A percentile compares a stretch with the other conserved stretches of the same genome.
phyloP scores from a whole-genome alignment of 257 asterid genomes.

The Jacaranda copaia region DNA sequence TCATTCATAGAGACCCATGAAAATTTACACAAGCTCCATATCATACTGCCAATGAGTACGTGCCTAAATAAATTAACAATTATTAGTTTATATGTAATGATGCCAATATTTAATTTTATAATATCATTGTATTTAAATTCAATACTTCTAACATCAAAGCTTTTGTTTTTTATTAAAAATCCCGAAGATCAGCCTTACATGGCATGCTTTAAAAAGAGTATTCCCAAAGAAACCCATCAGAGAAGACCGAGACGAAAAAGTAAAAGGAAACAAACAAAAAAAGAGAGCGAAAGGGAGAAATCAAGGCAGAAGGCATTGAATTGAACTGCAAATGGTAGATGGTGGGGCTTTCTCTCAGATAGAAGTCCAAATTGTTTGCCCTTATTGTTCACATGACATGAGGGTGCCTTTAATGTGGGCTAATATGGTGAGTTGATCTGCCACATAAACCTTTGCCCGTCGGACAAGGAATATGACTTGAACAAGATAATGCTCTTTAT shows the following conservation, averaged over 20 bases:
- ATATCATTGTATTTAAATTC: no score
- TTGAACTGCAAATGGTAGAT: conserved; percentile 7
- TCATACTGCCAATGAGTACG: no score
- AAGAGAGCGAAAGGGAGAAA: not conserved
- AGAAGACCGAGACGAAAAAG: not conserved
- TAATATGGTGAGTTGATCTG: not conserved
- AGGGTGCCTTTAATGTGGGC: not conserved
- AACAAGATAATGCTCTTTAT: not conserved
- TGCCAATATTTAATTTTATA: no score
- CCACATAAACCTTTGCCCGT: not conserved
- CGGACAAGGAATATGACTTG: not conserved
- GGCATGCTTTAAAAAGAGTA: no score
- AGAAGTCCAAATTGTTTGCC: not conserved
- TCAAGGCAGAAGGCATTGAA: conserved; percentile 27
- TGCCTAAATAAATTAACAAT: no score
- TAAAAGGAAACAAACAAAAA: not conserved
- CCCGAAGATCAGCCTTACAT: no score
- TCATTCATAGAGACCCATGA: no score
- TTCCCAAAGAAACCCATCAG: no score
- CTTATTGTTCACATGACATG: conserved; percentile 12
- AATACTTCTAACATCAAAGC: no score
- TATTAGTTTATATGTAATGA: no score
- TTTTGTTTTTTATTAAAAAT: no score
- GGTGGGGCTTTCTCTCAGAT: not conserved
- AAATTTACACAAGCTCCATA: no score